A percentile compares a stretch with the other conserved stretches of the same genome.
Evolutionary conservation across 257 asterid species (phyloP).

Genomic region (Echium plantagineum): DNA sequence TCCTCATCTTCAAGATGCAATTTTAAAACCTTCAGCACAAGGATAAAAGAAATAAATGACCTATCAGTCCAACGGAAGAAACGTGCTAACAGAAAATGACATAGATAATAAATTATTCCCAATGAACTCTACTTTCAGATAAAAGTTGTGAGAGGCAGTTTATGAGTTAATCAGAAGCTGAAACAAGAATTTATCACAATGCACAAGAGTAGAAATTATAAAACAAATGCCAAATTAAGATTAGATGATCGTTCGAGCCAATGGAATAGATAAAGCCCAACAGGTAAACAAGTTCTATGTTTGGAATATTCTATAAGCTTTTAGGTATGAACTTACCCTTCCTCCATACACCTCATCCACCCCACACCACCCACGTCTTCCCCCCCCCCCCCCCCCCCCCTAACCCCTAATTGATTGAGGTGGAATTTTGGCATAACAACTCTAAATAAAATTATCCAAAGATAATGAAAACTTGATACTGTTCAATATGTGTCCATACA

Average conservation of each 20-base stretch:
- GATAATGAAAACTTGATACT: too few relatives aligned
- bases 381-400: too few relatives aligned
- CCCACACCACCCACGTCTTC: too few relatives aligned
- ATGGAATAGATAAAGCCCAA: background rate
- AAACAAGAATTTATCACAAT: too few relatives aligned
- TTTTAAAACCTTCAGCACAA: conserved; percentile 50
- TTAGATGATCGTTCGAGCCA: background rate
- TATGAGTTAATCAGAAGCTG: background rate
- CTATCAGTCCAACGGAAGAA: background rate
- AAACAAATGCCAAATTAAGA: background rate
- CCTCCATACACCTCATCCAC: too few relatives aligned
- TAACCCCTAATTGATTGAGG: too few relatives aligned
- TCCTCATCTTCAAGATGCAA: conserved; percentile 46
- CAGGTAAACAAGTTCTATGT: background rate
- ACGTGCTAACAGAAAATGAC: background rate
- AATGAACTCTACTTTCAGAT: background rate
- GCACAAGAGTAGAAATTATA: too few relatives aligned
- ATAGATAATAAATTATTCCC: background rate
- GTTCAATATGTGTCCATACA: too few relatives aligned
- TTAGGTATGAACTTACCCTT: too few relatives aligned
- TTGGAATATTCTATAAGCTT: background rate
- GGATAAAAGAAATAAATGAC: background rate
- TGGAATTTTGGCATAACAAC: too few relatives aligned
- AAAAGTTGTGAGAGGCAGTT: background rate
- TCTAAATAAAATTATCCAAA: too few relatives aligned